Conservation (phyloP, 2,329 filamentous ascomycete genomes). For the Colletotrichum lupini region DNA sequence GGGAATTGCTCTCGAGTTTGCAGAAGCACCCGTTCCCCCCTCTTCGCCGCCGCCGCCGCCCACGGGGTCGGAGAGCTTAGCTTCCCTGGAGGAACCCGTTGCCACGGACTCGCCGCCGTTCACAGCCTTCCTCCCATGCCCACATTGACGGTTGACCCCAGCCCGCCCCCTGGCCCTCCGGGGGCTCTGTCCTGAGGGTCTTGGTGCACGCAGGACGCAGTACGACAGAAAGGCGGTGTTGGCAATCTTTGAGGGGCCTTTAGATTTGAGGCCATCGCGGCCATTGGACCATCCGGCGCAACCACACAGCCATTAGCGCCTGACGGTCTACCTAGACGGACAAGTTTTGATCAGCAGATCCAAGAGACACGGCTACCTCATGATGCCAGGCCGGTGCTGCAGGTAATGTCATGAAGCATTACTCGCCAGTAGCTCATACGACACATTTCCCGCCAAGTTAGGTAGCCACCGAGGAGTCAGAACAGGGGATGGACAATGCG, state of each 20-base stretch:
- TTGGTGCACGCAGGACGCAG: constrained; percentile 2
- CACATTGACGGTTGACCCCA: constrained; percentile 7
- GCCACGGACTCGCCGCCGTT: constrained; percentile 29
- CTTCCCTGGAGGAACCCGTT: constrained; percentile 1
- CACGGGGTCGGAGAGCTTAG: constrained; percentile 7
- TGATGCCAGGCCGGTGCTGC: not conserved
- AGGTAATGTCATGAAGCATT: not conserved
- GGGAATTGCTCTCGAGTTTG: not conserved
- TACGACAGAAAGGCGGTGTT: constrained; percentile 16
- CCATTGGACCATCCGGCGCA: constrained; percentile 20
- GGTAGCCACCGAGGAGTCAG: not conserved
- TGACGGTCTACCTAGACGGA: constrained; percentile 9
- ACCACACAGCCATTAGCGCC: constrained; percentile 23
- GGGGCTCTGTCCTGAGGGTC: not conserved
- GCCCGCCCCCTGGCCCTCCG: not conserved
- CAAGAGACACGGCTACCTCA: constrained; percentile 13
- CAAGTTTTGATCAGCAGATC: constrained; percentile 30
- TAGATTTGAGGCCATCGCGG: constrained; percentile 25
- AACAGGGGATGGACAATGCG: constrained; percentile 21
- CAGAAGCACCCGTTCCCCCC: not conserved
- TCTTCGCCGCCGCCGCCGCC: not conserved
- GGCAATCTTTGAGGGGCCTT: constrained; percentile 10
- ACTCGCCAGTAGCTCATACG: constrained; percentile 9
- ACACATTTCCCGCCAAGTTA: constrained; percentile 6
- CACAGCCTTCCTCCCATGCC: constrained; percentile 20